Percentiles rank a stretch among this genome's conserved stretches.
These are phyloP conservation scores for Aspergillus baeticus DNA, from an alignment of 495 filamentous ascomycete species.

Conservation along the genomic window DNA sequence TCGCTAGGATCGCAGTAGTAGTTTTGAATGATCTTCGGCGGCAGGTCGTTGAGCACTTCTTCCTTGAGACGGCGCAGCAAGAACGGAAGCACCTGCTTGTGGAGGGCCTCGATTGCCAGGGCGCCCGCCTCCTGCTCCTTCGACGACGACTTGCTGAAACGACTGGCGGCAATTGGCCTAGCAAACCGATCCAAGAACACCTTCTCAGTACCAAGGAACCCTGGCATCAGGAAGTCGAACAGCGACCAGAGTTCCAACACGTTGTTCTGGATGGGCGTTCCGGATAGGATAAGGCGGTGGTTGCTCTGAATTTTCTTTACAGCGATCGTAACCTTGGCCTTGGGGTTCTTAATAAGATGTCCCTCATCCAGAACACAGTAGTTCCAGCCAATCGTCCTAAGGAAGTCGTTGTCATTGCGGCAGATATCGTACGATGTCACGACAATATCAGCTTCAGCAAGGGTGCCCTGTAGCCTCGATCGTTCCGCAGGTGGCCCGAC, in stretches of 20 bases:
- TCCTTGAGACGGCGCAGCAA: constrained; percentile 95
- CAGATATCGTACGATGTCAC: constrained; percentile 98
- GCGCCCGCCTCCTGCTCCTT: constrained; percentile 98
- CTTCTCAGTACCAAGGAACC: constrained; percentile 97
- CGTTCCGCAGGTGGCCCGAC: constrained; percentile 85
- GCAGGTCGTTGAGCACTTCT: constrained; percentile 93
- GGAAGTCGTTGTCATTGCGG: constrained; percentile 83
- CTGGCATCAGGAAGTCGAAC: constrained; percentile 98
- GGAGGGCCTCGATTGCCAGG: constrained; percentile 90
- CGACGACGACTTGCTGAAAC: constrained; percentile 93
- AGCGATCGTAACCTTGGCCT: constrained; percentile 85
- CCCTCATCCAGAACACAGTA: constrained; percentile 97
- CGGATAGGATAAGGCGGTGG: constrained; percentile 92
- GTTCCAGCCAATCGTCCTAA: constrained; percentile 88
- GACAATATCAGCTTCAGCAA: constrained; percentile 81
- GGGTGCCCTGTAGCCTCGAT: constrained; percentile 59
- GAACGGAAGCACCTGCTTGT: constrained; percentile 98
- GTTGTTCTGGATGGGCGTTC: constrained; percentile 98
- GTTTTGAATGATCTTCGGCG: constrained; percentile 98
- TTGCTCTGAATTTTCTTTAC: constrained; percentile 88
- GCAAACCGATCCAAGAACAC: constrained; percentile 97
- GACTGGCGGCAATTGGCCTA: constrained; percentile 92
- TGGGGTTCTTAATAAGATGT: constrained; percentile 97
- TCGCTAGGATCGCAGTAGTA: constrained; percentile 99
- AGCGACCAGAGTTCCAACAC: constrained; percentile 98